Evolutionary conservation across 805 yeast genomes (phyloP).

Genomic region (Cyberlindnera saturnus): DNA sequence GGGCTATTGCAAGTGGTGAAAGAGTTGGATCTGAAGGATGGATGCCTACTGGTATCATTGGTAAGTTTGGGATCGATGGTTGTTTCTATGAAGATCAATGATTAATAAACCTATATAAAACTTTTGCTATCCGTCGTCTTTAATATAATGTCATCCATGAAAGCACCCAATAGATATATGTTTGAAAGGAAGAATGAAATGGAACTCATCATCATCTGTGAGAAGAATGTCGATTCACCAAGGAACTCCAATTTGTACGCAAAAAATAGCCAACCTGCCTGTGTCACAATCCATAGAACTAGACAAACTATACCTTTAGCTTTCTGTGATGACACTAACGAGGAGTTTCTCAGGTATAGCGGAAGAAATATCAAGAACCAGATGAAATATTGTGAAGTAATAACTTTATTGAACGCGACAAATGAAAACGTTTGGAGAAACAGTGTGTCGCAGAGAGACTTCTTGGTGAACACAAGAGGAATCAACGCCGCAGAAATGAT

Average conservation of each 20-base stretch:
- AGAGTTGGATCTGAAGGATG: constrained; percentile 41
- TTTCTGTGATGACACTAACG: constrained; percentile 23
- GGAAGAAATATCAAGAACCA: constrained; percentile 92
- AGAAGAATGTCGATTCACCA: constrained; percentile 60
- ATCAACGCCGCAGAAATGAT: constrained; percentile 49
- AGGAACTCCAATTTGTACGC: constrained; percentile 80
- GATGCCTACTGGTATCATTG: constrained; percentile 45
- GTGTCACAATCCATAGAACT: constrained; percentile 60
- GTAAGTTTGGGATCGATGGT: constrained; percentile 67
- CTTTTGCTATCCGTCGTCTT: constrained; percentile 1
- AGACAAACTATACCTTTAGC: constrained; percentile 37
- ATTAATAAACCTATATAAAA: neutral
- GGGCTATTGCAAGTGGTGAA: constrained; percentile 27
- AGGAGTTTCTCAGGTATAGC: constrained; percentile 49
- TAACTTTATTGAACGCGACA: constrained; percentile 73
- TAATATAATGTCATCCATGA: constrained; percentile 32
- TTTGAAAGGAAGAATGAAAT: constrained; percentile 55
- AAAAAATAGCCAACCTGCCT: constrained; percentile 70
- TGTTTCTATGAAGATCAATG: constrained; percentile 47
- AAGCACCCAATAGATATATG: constrained; percentile 51
- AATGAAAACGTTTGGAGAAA: constrained; percentile 78
- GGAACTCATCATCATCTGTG: constrained; percentile 51
- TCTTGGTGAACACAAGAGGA: constrained; percentile 44
- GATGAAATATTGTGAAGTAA: constrained; percentile 92
- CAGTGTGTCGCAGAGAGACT: constrained; percentile 42